A percentile compares a stretch with the other conserved stretches of the same genome.
These are phyloP conservation scores for Fusarium subglutinans DNA, from an alignment of 2,329 filamentous ascomycete genomes.

Conservation along the genomic window DNA sequence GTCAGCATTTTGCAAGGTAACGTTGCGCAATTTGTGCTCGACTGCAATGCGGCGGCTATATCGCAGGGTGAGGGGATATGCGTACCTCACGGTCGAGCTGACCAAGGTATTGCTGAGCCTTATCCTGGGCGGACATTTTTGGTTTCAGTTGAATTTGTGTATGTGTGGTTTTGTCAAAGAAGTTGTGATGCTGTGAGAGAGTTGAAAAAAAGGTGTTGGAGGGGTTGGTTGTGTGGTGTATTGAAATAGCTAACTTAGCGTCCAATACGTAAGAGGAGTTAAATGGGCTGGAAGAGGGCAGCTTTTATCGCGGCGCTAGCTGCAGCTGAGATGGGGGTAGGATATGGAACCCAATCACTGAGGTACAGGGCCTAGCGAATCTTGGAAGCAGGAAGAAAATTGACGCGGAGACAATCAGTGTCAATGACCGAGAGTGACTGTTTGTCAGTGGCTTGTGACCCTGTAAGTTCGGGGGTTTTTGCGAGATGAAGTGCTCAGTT, in stretches of 20 bases:
- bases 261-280: conserved; percentile 33
- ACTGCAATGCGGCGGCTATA: conserved; percentile 8
- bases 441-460: conserved; percentile 47
- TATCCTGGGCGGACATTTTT: conserved; percentile 77
- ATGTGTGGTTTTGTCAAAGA: conserved; percentile 43
- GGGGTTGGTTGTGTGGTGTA: conserved; percentile 35
- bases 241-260: conserved; percentile 31
- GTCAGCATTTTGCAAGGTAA: conserved; percentile 34
- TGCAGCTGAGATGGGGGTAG: conserved; percentile 24
- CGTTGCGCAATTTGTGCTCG: conserved; percentile 27
- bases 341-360: not conserved
- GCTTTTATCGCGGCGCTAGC: conserved; percentile 43
- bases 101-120: conserved; percentile 78
- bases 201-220: conserved; percentile 30
- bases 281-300: conserved; percentile 31
- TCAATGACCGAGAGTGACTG: conserved; percentile 30
- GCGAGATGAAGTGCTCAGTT: conserved; percentile 7
- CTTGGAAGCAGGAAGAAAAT: conserved; percentile 42
- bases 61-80: conserved; percentile 43
- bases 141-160: not conserved
- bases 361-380: conserved; percentile 19
- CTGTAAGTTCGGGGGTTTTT: conserved; percentile 19
- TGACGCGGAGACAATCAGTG: conserved; percentile 44
- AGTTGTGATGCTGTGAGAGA: conserved; percentile 23
- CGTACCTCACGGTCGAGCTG: conserved; percentile 84